A percentile compares a stretch with the other conserved stretches of the same genome.
phyloP scores from a whole-genome alignment of 352 stramenopile species.

The Phytophthora capsici region DNA sequence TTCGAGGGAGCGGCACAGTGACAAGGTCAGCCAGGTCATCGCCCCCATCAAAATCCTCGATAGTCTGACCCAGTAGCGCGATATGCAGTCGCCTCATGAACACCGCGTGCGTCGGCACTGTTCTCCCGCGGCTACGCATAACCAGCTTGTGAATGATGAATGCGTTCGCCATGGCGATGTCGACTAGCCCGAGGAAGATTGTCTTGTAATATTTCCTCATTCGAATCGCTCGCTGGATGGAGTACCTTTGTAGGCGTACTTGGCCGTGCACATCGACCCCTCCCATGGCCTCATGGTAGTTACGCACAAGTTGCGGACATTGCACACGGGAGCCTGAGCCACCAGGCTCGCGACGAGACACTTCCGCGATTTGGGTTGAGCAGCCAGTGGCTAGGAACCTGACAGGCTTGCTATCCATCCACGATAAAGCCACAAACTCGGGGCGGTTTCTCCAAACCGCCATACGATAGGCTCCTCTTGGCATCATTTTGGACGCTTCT shows the following conservation, averaged over 20 bases:
- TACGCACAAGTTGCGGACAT: slow-evolving; percentile 3
- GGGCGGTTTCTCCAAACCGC: slow-evolving; percentile 4
- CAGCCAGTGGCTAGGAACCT: slow-evolving; percentile 10
- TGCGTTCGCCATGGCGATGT: slow-evolving; percentile 29
- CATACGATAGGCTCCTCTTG: slow-evolving; percentile 4
- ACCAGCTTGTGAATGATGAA: slow-evolving; percentile 27
- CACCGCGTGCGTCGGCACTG: slow-evolving; percentile 2
- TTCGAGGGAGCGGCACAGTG: slow-evolving; percentile 1
- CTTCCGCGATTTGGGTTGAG: not conserved
- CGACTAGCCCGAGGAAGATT: slow-evolving; percentile 30
- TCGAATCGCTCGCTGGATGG: slow-evolving; percentile 7
- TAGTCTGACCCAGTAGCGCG: slow-evolving; percentile 15
- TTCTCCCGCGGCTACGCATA: not conserved
- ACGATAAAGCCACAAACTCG: slow-evolving; percentile 10
- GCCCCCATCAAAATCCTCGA: slow-evolving; percentile 7
- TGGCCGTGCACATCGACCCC: slow-evolving; percentile 22
- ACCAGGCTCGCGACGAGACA: not conserved
- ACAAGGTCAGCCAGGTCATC: slow-evolving; percentile 12
- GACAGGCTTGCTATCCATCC: slow-evolving; percentile 15
- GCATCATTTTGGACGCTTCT: slow-evolving; percentile 11
- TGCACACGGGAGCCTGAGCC: not conserved
- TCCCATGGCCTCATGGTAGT: slow-evolving; percentile 12
- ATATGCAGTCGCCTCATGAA: too few species aligned
- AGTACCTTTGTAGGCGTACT: slow-evolving; percentile 8
- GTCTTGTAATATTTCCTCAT: slow-evolving; percentile 37